phyloP scores from a whole-genome alignment of 306 rosid genomes.

The Sicyos edulis region DNA sequence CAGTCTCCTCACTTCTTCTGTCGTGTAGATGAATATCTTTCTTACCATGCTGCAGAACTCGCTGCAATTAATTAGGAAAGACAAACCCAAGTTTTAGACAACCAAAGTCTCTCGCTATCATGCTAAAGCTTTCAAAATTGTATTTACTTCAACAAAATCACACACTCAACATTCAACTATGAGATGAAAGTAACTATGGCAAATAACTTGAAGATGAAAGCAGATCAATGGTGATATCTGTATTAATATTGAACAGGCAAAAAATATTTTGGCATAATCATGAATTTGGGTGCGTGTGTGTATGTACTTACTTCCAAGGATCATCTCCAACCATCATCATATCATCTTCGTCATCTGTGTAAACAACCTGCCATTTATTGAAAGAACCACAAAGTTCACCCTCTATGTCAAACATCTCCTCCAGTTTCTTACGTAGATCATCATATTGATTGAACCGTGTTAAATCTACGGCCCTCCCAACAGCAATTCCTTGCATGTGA shows the following conservation, averaged over 20 bases:
- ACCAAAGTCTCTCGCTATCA: conserved; percentile 8
- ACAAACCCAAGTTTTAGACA: neutral
- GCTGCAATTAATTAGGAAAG: conserved; percentile 39
- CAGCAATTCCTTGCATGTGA: conserved; percentile 99
- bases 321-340: conserved; percentile 99
- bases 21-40: conserved; percentile 87
- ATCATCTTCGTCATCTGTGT: conserved; percentile 92
- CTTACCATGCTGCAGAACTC: conserved; percentile 89
- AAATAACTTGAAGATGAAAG: neutral
- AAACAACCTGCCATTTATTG: conserved; percentile 85
- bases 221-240: conserved; percentile 4
- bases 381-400: conserved; percentile 70
- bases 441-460: conserved; percentile 66
- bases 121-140: neutral
- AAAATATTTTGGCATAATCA: neutral
- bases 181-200: neutral
- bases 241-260: neutral
- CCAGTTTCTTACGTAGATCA: conserved; percentile 74
- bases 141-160: neutral
- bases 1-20: conserved; percentile 83
- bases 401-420: conserved; percentile 87
- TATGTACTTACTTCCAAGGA: conserved; percentile 84
- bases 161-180: neutral
- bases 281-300: conserved; percentile 3
- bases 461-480: conserved; percentile 96